Evolutionary conservation across 306 rosid species (phyloP), one percentile per base, ranked within the genome.

Genomic region (Cucumis cinereus): DNA sequence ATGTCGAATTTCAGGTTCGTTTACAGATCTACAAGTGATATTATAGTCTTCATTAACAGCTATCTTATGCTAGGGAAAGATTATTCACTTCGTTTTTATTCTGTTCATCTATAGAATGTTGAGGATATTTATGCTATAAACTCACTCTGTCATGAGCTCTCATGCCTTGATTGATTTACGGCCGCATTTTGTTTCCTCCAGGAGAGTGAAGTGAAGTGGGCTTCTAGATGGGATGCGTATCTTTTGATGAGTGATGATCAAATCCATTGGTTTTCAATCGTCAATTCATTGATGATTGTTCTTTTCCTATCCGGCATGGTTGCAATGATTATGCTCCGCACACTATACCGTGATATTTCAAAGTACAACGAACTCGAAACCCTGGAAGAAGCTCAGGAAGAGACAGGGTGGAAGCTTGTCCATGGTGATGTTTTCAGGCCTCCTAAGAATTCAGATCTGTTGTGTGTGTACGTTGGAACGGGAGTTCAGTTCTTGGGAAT

Each of bases 291-390:
- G 85, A 93, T 93, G 98, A 93, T 93, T 81, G 98, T 93, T 81
- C 98, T 91, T 79, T 93, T 93, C 85, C 97, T 93, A 57, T 93
- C 98, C 69, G 98, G 98, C 15, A 93, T 93, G 98, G 97, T 93
- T 60, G 98, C 98, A 54, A 93, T 93, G 98, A 93, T 93, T 69
- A 93, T 93, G 98, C 90, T 93, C n/a, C 82, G 98, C 30, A 93
- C 98, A 33, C 88, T 93, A 54, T 93, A 88, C 89, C 97, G 98
- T 76, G 98, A 93, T 72, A 93, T 93, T 79, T 93, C 98, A 7
- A 93, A 91, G 86, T 93, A 93, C 85, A 93, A 93, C 73, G 97
- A 93, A 77, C 97, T 93, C 75, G 98, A 93, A 88, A 93, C 98
- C 82, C 96, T 88, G 77, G 98, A 93, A 88, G 98, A 93, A 86